A percentile compares a stretch with the other conserved stretches of the same genome.
phyloP scores from a whole-genome alignment of 2,329 filamentous ascomycete genomes.

The Fusarium sp. region DNA sequence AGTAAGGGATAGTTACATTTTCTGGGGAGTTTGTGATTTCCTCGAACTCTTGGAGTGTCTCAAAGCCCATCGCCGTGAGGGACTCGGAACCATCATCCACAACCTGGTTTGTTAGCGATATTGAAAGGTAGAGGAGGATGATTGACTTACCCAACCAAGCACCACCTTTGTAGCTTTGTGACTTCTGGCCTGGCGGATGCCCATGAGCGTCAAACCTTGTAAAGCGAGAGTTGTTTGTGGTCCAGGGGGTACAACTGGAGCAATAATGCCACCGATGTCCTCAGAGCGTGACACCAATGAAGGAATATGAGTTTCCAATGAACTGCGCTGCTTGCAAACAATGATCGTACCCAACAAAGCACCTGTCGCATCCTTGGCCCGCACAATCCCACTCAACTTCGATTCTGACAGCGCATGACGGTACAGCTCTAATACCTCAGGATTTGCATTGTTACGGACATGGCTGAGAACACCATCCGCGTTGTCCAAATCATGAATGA shows the following conservation, averaged over 20 bases:
- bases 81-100: conserved; percentile 76
- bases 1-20: conserved; percentile 47
- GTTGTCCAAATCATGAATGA: conserved; percentile 82
- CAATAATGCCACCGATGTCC: conserved; percentile 77
- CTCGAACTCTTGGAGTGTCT: conserved; percentile 80
- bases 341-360: conserved; percentile 82
- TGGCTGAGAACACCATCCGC: conserved; percentile 77
- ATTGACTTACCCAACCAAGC: conserved; percentile 75
- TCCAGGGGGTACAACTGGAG: conserved; percentile 76
- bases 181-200: conserved; percentile 81
- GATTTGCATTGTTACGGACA: conserved; percentile 75
- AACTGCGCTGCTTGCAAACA: conserved; percentile 75
- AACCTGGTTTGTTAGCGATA: conserved; percentile 57
- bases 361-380: conserved; percentile 74
- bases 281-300: conserved; percentile 67
- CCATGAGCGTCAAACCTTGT: conserved; percentile 82
- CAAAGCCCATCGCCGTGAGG: conserved; percentile 81
- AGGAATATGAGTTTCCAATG: conserved; percentile 74
- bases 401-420: conserved; percentile 75
- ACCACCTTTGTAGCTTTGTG: conserved; percentile 77
- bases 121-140: not conserved
- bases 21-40: conserved; percentile 74
- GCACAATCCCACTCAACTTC: conserved; percentile 80
- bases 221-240: conserved; percentile 73
- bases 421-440: conserved; percentile 83